Conservation (phyloP, 2,329 filamentous ascomycete species). For the Akanthomyces dipterigenus region DNA sequence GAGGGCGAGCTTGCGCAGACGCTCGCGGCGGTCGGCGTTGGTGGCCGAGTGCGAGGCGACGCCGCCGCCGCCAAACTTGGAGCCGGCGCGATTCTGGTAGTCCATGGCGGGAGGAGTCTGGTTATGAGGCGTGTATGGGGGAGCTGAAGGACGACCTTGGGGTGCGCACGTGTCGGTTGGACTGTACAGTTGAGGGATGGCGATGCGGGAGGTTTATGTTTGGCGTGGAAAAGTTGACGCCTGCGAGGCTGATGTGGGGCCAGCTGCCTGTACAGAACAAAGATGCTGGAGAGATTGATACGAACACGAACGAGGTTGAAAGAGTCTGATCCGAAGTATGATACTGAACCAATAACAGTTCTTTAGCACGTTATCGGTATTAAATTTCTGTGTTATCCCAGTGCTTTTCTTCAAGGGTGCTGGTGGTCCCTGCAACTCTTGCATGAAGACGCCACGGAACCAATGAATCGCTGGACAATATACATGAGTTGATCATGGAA, state of each 20-base stretch:
- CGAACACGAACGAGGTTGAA: no score
- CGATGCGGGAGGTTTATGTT: background rate
- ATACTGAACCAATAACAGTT: no score
- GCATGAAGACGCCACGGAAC: no score
- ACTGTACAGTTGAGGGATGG: background rate
- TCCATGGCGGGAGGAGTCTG: slow-evolving; percentile 42
- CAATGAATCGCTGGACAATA: no score
- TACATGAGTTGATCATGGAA: no score
- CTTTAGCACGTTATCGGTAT: no score
- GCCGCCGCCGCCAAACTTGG: slow-evolving; percentile 95
- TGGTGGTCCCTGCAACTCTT: no score
- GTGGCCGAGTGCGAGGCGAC: slow-evolving; percentile 89
- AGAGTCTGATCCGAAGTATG: no score
- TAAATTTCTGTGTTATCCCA: no score
- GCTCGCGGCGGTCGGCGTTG: slow-evolving; percentile 94
- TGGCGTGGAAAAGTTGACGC: slow-evolving; percentile 16
- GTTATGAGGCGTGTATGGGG: background rate
- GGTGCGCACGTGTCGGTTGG: background rate
- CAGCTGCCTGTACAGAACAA: background rate
- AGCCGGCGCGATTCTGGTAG: slow-evolving; percentile 87
- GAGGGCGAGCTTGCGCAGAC: slow-evolving; percentile 93
- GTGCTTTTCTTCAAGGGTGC: no score
- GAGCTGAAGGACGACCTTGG: background rate
- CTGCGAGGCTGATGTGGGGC: slow-evolving; percentile 1
- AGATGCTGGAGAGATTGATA: background rate